phyloP scores from a whole-genome alignment of 1,139 yeast genomes.

The Wickerhamomyces sp. region DNA sequence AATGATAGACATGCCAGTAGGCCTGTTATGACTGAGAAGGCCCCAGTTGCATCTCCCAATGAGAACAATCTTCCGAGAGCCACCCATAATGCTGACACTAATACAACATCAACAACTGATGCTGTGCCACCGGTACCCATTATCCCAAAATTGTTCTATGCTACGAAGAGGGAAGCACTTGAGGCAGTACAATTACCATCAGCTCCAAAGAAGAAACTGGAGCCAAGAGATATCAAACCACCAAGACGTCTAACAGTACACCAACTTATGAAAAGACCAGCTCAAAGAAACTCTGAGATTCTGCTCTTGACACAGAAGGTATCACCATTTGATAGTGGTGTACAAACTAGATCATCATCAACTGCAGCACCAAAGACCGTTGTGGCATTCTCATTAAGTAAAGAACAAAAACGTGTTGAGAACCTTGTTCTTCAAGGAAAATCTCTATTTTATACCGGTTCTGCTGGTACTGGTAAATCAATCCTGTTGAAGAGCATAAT shows the following conservation, averaged over 20 bases:
- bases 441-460: constrained; percentile 82
- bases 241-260: neutral
- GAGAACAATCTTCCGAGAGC: too few species aligned
- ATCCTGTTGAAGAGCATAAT: constrained; percentile 70
- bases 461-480: constrained; percentile 96
- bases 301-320: constrained; percentile 9
- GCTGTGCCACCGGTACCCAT: neutral
- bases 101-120: neutral
- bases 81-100: too few species aligned
- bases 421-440: constrained; percentile 57
- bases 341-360: neutral
- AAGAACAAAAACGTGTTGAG: constrained; percentile 69
- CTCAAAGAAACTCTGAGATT: constrained; percentile 5
- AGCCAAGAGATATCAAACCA: neutral
- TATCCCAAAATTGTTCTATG: neutral
- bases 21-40: neutral
- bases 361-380: constrained; percentile 12
- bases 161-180: neutral
- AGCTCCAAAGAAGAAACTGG: neutral
- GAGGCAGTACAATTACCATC: neutral
- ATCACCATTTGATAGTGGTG: neutral
- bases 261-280: neutral
- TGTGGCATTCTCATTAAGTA: constrained; percentile 42
- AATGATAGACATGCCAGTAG: constrained; percentile 1
- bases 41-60: neutral